phyloP scores from a whole-genome alignment of 345 rosid species.

The Gossypium sturtianum region DNA sequence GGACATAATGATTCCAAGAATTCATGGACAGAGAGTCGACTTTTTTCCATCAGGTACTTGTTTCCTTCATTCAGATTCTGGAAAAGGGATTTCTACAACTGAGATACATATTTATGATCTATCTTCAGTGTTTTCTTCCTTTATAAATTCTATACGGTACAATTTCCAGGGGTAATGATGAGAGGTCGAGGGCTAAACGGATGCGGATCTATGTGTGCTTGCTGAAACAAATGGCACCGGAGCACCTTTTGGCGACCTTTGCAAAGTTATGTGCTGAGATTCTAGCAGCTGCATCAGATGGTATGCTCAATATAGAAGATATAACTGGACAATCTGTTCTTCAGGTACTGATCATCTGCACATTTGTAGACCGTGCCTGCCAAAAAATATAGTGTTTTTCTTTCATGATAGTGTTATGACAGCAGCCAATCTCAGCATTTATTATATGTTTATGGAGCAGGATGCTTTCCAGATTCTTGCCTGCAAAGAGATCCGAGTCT shows the following conservation, averaged over 20 bases:
- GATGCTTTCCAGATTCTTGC: conserved; percentile 82
- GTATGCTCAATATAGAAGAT: conserved; percentile 73
- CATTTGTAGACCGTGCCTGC: background rate
- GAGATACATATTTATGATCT: conserved; percentile 14
- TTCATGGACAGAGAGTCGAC: conserved; percentile 43
- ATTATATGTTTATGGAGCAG: conserved; percentile 31
- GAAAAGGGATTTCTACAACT: conserved; percentile 6
- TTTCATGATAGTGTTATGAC: background rate
- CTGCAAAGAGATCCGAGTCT: conserved; percentile 80
- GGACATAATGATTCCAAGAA: conserved; percentile 52
- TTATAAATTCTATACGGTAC: conserved; percentile 2
- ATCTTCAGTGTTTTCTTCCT: background rate
- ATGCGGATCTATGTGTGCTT: conserved; percentile 74
- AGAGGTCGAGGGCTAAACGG: conserved; percentile 67
- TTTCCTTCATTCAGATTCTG: background rate
- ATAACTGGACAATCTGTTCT: conserved; percentile 74
- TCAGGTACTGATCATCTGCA: conserved; percentile 44
- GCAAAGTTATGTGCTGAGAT: conserved; percentile 95
- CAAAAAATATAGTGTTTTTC: background rate
- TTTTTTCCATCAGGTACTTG: conserved; percentile 65
- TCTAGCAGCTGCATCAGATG: conserved; percentile 91
- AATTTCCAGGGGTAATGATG: conserved; percentile 68
- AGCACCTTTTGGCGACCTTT: conserved; percentile 86
- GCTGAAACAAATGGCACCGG: conserved; percentile 96
- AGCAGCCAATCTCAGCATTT: background rate